Conservation (phyloP, 441 rosid genomes). For the Melastoma candidum region DNA sequence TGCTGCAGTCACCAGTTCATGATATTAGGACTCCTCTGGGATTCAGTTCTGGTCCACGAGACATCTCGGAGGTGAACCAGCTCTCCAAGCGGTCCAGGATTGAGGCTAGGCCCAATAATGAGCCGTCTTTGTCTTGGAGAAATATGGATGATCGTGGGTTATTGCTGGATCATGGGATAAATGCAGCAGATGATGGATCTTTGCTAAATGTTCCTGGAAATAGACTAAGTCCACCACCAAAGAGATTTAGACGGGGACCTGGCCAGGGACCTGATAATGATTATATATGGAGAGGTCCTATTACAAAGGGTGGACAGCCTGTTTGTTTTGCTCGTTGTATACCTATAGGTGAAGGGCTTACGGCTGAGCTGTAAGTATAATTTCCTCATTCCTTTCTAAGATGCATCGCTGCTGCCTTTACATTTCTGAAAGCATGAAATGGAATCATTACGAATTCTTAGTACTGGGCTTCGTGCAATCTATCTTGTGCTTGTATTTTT, state of each 20-base stretch:
- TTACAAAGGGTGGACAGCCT: constrained; percentile 77
- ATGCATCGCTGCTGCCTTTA: neutral
- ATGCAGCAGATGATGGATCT: constrained; percentile 34
- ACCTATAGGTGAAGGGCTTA: constrained; percentile 47
- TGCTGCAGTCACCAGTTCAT: constrained; percentile 50
- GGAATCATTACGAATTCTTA: too few species aligned
- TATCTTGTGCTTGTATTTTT: too few species aligned
- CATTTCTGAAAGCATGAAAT: too few species aligned
- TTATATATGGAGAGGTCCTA: constrained; percentile 64
- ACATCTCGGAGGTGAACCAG: constrained; percentile 52
- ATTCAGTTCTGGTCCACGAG: constrained; percentile 62
- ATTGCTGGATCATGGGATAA: constrained; percentile 34
- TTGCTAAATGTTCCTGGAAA: constrained; percentile 30
- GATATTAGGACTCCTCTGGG: constrained; percentile 50
- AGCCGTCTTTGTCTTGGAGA: constrained; percentile 36
- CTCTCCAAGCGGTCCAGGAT: constrained; percentile 63
- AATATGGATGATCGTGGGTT: constrained; percentile 41
- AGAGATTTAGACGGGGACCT: constrained; percentile 20
- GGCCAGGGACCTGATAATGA: constrained; percentile 30
- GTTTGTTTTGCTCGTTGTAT: constrained; percentile 69
- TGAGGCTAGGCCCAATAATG: constrained; percentile 42
- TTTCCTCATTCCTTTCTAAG: neutral
- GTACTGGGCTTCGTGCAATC: too few species aligned
- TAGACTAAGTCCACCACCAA: constrained; percentile 38
- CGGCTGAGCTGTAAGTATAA: constrained; percentile 50